Evolutionary conservation across 768 basidiomycete genomes (phyloP).

Genomic region (Mycena haematopus): DNA sequence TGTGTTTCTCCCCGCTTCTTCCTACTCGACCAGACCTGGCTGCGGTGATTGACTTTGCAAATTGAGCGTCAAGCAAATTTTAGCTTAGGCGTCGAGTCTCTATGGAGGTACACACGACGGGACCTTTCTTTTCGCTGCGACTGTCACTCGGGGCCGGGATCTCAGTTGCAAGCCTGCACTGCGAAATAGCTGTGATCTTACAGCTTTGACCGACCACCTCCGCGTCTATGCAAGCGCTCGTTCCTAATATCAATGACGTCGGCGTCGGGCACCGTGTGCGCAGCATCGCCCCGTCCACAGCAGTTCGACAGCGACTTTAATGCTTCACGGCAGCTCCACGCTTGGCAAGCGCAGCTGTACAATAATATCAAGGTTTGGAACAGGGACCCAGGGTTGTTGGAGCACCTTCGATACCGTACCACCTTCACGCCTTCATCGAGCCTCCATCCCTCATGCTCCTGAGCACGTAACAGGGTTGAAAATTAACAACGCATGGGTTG

Average conservation of each 20-base stretch:
- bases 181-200: conserved; percentile 12
- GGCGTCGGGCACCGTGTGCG: background rate
- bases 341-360: background rate
- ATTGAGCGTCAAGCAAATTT: conserved; percentile 12
- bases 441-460: background rate
- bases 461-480: conserved; percentile 13
- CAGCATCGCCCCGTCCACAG: conserved; percentile 21
- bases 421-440: conserved; percentile 9
- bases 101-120: background rate
- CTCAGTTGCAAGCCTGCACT: conserved; percentile 8
- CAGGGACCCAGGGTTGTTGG: background rate
- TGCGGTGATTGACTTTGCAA: background rate
- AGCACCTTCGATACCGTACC: background rate
- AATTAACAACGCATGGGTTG: conserved; percentile 10
- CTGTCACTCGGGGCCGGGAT: background rate
- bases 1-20: conserved; percentile 5
- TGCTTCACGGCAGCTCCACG: background rate
- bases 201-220: conserved; percentile 6
- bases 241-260: conserved; percentile 10
- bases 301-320: conserved; percentile 11
- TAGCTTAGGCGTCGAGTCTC: conserved; percentile 4
- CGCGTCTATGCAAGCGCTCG: conserved; percentile 1
- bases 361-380: background rate
- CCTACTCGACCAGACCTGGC: background rate
- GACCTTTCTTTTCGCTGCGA: background rate